These are phyloP conservation scores for Cladochytrium replicatum DNA, from an alignment of 192 early-diverging fungal species.

Conservation along the genomic window DNA sequence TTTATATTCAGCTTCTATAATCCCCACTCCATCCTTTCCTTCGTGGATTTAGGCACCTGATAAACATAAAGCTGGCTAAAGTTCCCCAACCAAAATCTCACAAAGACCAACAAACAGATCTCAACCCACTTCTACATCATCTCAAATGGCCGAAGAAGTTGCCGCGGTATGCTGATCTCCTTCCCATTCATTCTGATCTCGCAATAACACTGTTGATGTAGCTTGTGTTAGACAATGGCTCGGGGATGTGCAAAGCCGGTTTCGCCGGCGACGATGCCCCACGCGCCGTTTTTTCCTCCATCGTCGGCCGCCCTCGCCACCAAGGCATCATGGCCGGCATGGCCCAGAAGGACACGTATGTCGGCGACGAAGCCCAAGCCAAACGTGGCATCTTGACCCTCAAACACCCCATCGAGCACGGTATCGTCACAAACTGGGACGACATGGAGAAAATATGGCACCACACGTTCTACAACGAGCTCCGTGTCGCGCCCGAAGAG, in stretches of 20 bases:
- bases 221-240: constrained; percentile 88
- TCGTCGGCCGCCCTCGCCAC: constrained; percentile 79
- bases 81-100: no score
- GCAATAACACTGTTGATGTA: constrained; percentile 22
- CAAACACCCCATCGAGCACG: constrained; percentile 84
- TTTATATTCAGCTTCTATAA: no score
- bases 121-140: no score
- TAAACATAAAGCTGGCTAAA: no score
- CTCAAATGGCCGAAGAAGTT: constrained; percentile 68
- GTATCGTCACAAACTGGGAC: constrained; percentile 90
- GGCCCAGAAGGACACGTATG: constrained; percentile 85
- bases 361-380: constrained; percentile 85
- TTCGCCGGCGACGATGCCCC: constrained; percentile 88
- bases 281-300: constrained; percentile 76
- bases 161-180: constrained; percentile 57
- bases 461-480: constrained; percentile 96
- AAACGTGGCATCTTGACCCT: constrained; percentile 83
- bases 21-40: no score
- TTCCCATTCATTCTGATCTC: constrained; percentile 2
- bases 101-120: no score
- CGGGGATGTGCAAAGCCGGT: constrained; percentile 92
- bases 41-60: no score
- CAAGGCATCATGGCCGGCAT: constrained; percentile 83
- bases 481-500: constrained; percentile 96
- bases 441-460: constrained; percentile 96